Conservation (phyloP, 306 rosid genomes). For the Sophora flavescens region DNA sequence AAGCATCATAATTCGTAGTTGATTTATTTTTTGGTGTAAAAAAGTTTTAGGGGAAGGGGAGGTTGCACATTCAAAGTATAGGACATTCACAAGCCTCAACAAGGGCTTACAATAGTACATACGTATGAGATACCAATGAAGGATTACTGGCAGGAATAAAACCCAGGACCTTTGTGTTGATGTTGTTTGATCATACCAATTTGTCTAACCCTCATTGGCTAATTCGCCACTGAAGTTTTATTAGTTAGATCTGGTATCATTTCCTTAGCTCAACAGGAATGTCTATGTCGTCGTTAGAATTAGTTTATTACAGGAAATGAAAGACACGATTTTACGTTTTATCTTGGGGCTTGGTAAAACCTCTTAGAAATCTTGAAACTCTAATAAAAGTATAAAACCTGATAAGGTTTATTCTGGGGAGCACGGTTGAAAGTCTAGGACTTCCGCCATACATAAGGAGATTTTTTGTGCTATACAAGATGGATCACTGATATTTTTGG, state of each 20-base stretch:
- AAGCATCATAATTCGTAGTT: background rate
- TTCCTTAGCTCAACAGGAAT: background rate
- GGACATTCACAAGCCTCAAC: no score
- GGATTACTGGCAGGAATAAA: background rate
- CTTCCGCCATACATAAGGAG: background rate
- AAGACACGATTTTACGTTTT: background rate
- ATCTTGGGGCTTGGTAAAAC: background rate
- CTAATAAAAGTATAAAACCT: background rate
- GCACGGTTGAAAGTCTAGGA: background rate
- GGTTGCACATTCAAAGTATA: background rate
- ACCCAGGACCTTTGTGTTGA: background rate
- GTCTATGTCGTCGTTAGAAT: background rate
- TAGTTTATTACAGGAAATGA: background rate
- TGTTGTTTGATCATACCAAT: background rate
- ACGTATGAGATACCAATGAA: background rate
- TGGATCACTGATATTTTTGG: background rate
- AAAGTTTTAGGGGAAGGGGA: constrained; percentile 2
- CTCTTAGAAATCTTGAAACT: background rate
- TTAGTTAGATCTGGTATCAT: background rate
- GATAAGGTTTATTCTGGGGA: background rate
- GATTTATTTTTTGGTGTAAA: background rate
- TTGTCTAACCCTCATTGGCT: background rate
- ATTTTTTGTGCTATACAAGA: background rate
- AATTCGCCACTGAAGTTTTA: background rate
- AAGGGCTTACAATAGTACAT: no score